Percentiles rank a stretch among this genome's conserved stretches.
phyloP scores from a whole-genome alignment of 768 basidiomycete species.

The Calocybe gangraenosa region DNA sequence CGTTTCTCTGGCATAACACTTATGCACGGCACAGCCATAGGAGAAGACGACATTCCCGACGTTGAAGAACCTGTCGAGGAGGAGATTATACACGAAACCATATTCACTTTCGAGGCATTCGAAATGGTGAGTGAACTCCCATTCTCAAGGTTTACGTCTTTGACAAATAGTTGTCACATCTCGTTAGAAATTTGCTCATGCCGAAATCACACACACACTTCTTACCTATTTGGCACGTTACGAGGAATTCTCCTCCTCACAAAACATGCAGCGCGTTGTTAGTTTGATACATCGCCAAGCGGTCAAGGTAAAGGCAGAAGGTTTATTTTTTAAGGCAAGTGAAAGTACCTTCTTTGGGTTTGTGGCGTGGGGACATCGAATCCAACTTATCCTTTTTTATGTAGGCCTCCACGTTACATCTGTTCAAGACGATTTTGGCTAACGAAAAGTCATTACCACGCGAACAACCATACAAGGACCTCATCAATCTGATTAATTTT shows the following conservation, averaged over 20 bases:
- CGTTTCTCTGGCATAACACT: not conserved
- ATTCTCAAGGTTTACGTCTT: constrained; percentile 5
- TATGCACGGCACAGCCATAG: constrained; percentile 13
- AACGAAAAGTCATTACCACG: constrained; percentile 77
- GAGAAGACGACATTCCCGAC: constrained; percentile 63
- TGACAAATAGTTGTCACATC: not conserved
- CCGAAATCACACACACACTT: constrained; percentile 82
- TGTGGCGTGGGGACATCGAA: constrained; percentile 18
- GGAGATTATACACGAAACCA: constrained; percentile 72
- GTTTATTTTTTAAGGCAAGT: constrained; percentile 89
- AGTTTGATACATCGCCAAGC: constrained; percentile 88
- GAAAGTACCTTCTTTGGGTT: constrained; percentile 8
- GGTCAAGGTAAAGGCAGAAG: constrained; percentile 89
- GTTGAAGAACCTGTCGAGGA: constrained; percentile 58
- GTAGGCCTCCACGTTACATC: constrained; percentile 83
- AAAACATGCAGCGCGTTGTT: constrained; percentile 89
- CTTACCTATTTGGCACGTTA: constrained; percentile 80
- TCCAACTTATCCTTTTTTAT: constrained; percentile 17
- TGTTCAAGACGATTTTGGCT: constrained; percentile 85
- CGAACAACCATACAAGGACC: constrained; percentile 77
- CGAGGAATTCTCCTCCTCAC: constrained; percentile 72
- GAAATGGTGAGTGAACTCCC: constrained; percentile 60
- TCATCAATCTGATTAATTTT: constrained; percentile 79
- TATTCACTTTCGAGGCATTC: constrained; percentile 89
- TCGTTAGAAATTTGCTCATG: constrained; percentile 80